A percentile compares a stretch with the other conserved stretches of the same genome.
phyloP scores from a whole-genome alignment of 2,329 filamentous ascomycete genomes.

The Xylaria sp. region DNA sequence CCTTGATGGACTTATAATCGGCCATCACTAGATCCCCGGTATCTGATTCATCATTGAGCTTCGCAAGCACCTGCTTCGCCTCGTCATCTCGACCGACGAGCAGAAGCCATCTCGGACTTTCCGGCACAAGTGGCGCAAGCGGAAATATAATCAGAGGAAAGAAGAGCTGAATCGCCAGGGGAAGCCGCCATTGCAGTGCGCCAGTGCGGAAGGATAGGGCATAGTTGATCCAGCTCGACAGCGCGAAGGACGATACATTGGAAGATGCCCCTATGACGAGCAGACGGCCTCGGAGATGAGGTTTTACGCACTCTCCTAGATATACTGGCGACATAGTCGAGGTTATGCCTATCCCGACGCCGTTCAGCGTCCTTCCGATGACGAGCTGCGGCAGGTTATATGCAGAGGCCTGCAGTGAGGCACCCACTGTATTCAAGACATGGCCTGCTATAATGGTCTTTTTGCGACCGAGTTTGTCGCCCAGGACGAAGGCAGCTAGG shows the following conservation, averaged over 20 bases:
- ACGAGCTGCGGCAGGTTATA: conserved; percentile 47
- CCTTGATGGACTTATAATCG: conserved; percentile 53
- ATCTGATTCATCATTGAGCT: conserved; percentile 55
- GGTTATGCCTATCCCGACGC: conserved; percentile 48
- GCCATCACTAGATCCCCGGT: conserved; percentile 46
- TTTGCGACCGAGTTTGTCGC: conserved; percentile 75
- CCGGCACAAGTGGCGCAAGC: conserved; percentile 48
- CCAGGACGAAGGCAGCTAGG: conserved; percentile 68
- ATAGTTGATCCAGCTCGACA: conserved; percentile 62
- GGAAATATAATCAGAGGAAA: conserved; percentile 53
- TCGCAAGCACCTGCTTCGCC: conserved; percentile 62
- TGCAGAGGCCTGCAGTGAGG: conserved; percentile 62
- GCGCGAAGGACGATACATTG: conserved; percentile 53
- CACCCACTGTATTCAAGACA: conserved; percentile 71
- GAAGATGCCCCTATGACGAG: conserved; percentile 49
- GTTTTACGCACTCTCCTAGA: conserved; percentile 45
- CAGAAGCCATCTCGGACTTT: conserved; percentile 59
- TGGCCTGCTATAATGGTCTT: conserved; percentile 71
- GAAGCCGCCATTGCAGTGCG: conserved; percentile 53
- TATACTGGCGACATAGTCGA: conserved; percentile 48
- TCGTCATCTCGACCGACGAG: conserved; percentile 61
- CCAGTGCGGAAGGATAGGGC: conserved; percentile 50
- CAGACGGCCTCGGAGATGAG: conserved; percentile 44
- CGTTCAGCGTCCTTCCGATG: conserved; percentile 46
- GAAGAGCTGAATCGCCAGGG: conserved; percentile 52